Evolutionary conservation across 2,329 filamentous ascomycete genomes (phyloP).

Genomic region (Cercospora canescens): DNA sequence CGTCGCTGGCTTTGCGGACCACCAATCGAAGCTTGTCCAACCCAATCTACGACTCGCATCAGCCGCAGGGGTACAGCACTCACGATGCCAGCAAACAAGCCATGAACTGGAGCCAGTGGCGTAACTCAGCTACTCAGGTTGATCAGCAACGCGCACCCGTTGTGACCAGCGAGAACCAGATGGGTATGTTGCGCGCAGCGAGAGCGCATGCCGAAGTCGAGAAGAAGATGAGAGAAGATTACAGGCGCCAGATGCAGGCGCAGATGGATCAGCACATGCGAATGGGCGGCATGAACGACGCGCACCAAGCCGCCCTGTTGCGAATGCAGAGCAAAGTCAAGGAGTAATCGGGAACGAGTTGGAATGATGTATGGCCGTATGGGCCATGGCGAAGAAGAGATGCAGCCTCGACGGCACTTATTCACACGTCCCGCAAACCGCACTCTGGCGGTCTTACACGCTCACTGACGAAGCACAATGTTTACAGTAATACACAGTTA

Average conservation of each 20-base stretch:
- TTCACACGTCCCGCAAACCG: background rate
- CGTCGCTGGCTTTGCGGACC: conserved; percentile 1
- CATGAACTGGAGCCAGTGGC: conserved; percentile 46
- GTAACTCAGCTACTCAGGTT: conserved; percentile 59
- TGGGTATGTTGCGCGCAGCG: conserved; percentile 60
- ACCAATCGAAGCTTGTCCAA: conserved; percentile 15
- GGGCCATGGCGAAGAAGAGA: background rate
- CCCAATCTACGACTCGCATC: conserved; percentile 54
- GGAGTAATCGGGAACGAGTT: conserved; percentile 6
- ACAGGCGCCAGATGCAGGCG: conserved; percentile 60
- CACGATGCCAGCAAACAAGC: conserved; percentile 50
- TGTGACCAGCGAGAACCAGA: conserved; percentile 34
- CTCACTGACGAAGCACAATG: background rate
- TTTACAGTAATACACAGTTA: background rate
- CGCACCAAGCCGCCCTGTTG: conserved; percentile 77
- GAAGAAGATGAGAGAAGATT: conserved; percentile 58
- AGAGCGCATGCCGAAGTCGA: conserved; percentile 58
- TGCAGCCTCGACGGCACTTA: background rate
- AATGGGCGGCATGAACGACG: conserved; percentile 69
- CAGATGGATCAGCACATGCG: conserved; percentile 76
- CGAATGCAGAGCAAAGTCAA: conserved; percentile 65
- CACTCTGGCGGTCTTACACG: background rate
- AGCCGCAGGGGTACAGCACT: conserved; percentile 52
- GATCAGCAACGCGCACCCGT: conserved; percentile 21
- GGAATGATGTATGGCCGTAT: background rate